phyloP scores from a whole-genome alignment of 2,329 filamentous ascomycete species.

The Chaetomium strumarium region DNA sequence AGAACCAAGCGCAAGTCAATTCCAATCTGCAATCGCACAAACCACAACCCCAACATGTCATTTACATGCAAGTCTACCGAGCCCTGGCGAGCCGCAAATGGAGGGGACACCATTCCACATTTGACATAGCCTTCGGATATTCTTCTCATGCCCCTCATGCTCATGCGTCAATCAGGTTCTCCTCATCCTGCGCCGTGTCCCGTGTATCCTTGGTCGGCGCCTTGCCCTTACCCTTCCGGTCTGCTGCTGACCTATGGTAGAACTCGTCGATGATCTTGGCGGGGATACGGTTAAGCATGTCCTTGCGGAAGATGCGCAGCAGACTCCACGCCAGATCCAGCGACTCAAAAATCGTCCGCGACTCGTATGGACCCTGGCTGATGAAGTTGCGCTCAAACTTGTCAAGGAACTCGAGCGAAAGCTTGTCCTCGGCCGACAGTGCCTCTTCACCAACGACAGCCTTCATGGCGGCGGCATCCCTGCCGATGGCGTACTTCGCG shows the following conservation, averaged over 20 bases:
- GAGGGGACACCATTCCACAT: neutral
- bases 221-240: slow-evolving; percentile 58
- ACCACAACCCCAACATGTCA: slow-evolving; percentile 14
- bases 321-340: slow-evolving; percentile 95
- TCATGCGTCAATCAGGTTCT: slow-evolving; percentile 35
- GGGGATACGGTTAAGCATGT: slow-evolving; percentile 91
- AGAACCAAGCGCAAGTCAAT: slow-evolving; percentile 14
- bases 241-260: slow-evolving; percentile 63
- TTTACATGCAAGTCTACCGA: slow-evolving; percentile 20
- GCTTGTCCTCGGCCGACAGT: slow-evolving; percentile 90
- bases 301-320: slow-evolving; percentile 95
- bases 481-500: slow-evolving; percentile 98
- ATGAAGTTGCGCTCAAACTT: slow-evolving; percentile 98
- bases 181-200: slow-evolving; percentile 29
- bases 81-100: neutral
- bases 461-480: slow-evolving; percentile 98
- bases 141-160: neutral
- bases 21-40: slow-evolving; percentile 23
- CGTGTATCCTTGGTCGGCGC: slow-evolving; percentile 31
- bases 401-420: slow-evolving; percentile 96
- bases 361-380: slow-evolving; percentile 85
- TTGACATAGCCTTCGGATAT: neutral
- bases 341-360: slow-evolving; percentile 84
- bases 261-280: slow-evolving; percentile 77
- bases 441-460: slow-evolving; percentile 98